Conservation (phyloP, 441 rosid species). For the Corymbia calophylla region DNA sequence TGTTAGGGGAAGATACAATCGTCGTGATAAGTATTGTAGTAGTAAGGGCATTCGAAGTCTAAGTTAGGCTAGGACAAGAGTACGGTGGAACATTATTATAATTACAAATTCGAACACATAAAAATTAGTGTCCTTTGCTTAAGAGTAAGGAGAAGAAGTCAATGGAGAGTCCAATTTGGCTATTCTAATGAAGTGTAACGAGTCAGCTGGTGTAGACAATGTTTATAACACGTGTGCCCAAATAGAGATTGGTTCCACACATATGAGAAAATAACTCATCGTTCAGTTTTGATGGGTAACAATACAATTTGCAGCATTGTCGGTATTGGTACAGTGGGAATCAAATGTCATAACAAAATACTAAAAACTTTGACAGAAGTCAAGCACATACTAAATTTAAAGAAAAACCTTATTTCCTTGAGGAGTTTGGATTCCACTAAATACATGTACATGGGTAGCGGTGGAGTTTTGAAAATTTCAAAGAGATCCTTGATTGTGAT, state of each 20-base stretch:
- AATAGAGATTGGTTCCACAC: not conserved
- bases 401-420: not conserved
- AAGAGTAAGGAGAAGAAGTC: not conserved
- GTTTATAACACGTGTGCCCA: not conserved
- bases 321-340: not conserved
- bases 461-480: not conserved
- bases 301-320: not conserved
- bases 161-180: not conserved
- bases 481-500: not conserved
- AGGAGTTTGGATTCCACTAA: not conserved
- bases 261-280: not conserved
- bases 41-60: not conserved
- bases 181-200: too few relatives aligned
- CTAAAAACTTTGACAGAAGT: not conserved
- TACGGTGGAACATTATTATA: not conserved
- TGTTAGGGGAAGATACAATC: not conserved
- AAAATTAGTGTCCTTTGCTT: not conserved
- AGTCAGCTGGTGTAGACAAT: not conserved
- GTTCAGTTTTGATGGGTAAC: not conserved
- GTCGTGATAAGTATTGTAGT: rapidly evolving
- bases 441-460: not conserved
- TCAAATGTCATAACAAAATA: not conserved
- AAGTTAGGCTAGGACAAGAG: not conserved
- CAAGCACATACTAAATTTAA: not conserved
- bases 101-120: not conserved